Percentiles rank a stretch among this genome's conserved stretches.
Conservation (phyloP, 441 rosid genomes). For the Corymbia calophylla region DNA sequence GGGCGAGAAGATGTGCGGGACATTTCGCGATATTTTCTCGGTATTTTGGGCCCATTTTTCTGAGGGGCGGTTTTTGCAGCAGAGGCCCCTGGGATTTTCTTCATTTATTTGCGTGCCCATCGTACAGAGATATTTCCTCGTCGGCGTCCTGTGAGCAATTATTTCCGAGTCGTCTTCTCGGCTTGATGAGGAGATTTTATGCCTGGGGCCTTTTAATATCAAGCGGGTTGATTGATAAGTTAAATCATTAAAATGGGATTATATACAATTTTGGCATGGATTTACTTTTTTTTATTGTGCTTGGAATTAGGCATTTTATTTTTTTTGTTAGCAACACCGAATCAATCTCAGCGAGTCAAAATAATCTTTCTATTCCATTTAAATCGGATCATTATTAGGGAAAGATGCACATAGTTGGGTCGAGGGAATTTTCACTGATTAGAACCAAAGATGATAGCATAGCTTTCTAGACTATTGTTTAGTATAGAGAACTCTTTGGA, state of each 20-base stretch:
- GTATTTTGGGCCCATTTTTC: not conserved
- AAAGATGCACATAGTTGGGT: accelerated
- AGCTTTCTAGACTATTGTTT: accelerated
- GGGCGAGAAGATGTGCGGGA: not conserved
- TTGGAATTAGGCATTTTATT: accelerated
- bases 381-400: not conserved
- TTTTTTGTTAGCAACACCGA: accelerated
- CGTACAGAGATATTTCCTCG: not conserved
- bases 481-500: not conserved
- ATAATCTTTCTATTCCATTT: accelerated
- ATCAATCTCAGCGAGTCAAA: not conserved
- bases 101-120: not conserved
- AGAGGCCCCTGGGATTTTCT: not conserved
- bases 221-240: not conserved
- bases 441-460: not conserved
- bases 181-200: not conserved
- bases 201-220: not conserved
- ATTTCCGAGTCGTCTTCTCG: not conserved
- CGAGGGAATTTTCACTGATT: accelerated
- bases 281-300: not conserved
- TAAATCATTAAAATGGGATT: not conserved
- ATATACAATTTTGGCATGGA: accelerated
- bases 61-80: not conserved
- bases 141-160: not conserved
- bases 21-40: not conserved